Evolutionary conservation across 2,329 filamentous ascomycete genomes (phyloP).

Genomic region (Hysterium pulicare): DNA sequence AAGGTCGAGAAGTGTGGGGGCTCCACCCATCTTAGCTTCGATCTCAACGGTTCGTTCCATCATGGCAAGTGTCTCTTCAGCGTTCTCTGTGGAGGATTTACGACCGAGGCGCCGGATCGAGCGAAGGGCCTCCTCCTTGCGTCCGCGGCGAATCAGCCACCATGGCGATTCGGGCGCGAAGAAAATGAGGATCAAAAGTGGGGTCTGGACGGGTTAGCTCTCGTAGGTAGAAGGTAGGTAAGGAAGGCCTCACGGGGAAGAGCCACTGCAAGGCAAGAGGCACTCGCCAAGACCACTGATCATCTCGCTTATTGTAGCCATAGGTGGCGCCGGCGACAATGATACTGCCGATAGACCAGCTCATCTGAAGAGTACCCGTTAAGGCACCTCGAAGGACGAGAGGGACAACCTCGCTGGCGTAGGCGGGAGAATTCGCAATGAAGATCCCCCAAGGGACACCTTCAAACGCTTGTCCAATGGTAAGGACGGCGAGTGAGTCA

Average conservation of each 20-base stretch:
- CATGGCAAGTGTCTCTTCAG: conserved; percentile 53
- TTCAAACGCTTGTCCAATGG: conserved; percentile 57
- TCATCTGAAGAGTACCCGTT: conserved; percentile 64
- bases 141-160: conserved; percentile 54
- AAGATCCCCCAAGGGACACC: conserved; percentile 65
- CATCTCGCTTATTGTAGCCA: conserved; percentile 47
- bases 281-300: conserved; percentile 49
- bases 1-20: conserved; percentile 50
- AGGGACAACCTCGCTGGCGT: conserved; percentile 60
- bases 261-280: conserved; percentile 52
- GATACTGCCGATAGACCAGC: conserved; percentile 61
- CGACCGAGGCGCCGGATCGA: conserved; percentile 51
- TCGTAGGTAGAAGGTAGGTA: neutral
- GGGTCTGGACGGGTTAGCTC: conserved; percentile 30
- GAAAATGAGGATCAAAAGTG: conserved; percentile 52
- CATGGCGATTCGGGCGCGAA: conserved; percentile 52
- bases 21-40: conserved; percentile 45
- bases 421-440: conserved; percentile 63
- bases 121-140: conserved; percentile 43
- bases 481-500: conserved; percentile 44
- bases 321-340: conserved; percentile 59
- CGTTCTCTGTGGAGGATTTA: conserved; percentile 34
- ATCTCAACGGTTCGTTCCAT: conserved; percentile 58
- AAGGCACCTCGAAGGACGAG: conserved; percentile 55
- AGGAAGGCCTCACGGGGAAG: conserved; percentile 39